Evolutionary conservation across 2,329 filamentous ascomycete species (phyloP).

Genomic region (Xenoacremonium recifei): DNA sequence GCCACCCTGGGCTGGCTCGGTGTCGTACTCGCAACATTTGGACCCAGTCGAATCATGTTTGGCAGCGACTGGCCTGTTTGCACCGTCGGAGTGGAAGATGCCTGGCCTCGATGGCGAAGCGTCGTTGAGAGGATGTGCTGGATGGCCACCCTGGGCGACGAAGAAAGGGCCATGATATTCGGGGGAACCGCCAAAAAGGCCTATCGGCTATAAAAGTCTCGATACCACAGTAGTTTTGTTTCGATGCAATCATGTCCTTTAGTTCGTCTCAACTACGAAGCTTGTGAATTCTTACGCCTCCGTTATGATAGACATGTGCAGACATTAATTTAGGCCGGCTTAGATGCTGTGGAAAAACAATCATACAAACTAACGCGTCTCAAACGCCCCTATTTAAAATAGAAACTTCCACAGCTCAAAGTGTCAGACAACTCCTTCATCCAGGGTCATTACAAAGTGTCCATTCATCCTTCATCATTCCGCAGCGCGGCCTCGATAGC

Average conservation of each 20-base stretch:
- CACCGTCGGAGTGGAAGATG: conserved; percentile 58
- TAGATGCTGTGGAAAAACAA: too few species aligned
- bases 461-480: conserved; percentile 18
- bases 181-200: conserved; percentile 68
- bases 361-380: neutral
- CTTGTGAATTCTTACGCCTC: too few species aligned
- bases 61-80: conserved; percentile 94
- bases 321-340: conserved; percentile 5
- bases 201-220: conserved; percentile 50
- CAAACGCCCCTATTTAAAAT: too few species aligned
- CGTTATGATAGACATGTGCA: conserved; percentile 1
- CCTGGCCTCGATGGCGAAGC: conserved; percentile 74
- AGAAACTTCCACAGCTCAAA: too few species aligned
- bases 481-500: conserved; percentile 45
- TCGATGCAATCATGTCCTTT: neutral
- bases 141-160: conserved; percentile 58
- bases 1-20: conserved; percentile 69
- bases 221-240: neutral
- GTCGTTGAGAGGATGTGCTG: conserved; percentile 68
- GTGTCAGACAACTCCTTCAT: conserved; percentile 1
- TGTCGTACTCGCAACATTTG: conserved; percentile 70
- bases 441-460: neutral
- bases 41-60: conserved; percentile 75
- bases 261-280: too few species aligned
- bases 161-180: conserved; percentile 68